phyloP scores from a whole-genome alignment of 1,284 basidiomycete genomes.

The Heterobasidion irregulare region DNA sequence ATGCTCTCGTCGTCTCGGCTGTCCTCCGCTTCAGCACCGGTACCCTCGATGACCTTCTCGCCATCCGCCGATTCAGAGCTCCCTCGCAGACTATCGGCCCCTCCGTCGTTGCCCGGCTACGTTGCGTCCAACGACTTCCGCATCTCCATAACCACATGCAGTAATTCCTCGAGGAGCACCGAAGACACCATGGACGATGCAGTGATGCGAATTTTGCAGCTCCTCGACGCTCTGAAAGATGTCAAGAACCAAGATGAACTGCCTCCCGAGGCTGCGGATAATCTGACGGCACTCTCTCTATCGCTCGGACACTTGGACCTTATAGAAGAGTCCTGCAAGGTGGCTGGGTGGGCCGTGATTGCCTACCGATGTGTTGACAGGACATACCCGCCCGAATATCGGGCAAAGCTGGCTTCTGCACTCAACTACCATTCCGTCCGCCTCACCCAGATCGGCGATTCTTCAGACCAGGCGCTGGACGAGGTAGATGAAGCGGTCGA shows the following conservation, averaged over 20 bases:
- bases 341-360: too few species aligned
- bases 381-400: background rate
- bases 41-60: too few species aligned
- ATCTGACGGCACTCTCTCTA: background rate
- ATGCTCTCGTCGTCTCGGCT: background rate
- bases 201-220: background rate
- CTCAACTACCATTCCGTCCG: background rate
- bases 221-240: background rate
- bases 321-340: background rate
- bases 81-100: too few species aligned
- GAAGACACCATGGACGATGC: background rate
- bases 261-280: too few species aligned
- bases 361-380: background rate
- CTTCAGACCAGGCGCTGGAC: background rate
- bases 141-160: background rate
- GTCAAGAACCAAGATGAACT: background rate
- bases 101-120: too few species aligned
- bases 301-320: background rate
- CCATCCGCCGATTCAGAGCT: too few species aligned
- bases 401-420: background rate
- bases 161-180: background rate
- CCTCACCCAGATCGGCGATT: background rate
- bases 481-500: background rate
- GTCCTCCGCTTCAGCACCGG: too few species aligned
- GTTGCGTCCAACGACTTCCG: background rate